Conservation (phyloP, 73 alveolate species). For the Strombidium stylifer region DNA sequence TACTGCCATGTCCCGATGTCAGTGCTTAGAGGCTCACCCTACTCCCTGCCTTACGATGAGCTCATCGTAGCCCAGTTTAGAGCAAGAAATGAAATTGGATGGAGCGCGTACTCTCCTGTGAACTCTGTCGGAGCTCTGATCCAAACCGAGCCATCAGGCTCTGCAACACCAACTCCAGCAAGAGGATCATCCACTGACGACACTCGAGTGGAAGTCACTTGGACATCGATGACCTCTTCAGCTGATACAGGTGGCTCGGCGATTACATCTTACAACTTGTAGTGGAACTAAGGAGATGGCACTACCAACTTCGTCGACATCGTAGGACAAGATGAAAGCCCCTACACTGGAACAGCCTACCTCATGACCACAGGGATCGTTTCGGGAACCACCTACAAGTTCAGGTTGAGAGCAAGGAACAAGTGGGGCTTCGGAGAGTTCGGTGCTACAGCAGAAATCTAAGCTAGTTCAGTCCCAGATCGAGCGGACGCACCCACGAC, state of each 20-base stretch:
- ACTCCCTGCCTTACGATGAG: slow-evolving; percentile 1
- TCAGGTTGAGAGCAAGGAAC: slow-evolving; percentile 41
- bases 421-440: slow-evolving; percentile 54
- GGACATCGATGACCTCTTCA: slow-evolving; percentile 16
- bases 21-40: slow-evolving; percentile 23
- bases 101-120: slow-evolving; percentile 24
- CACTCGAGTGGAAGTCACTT: slow-evolving; percentile 1
- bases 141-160: slow-evolving; percentile 21
- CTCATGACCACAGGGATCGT: neutral
- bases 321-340: slow-evolving; percentile 5
- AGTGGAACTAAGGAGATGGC: slow-evolving; percentile 41
- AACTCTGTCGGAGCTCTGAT: slow-evolving; percentile 27
- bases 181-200: slow-evolving; percentile 26
- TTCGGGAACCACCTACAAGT: slow-evolving; percentile 30
- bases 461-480: slow-evolving; percentile 1
- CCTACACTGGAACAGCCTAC: neutral
- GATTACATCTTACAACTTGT: slow-evolving; percentile 35
- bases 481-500: slow-evolving; percentile 8
- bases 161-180: slow-evolving; percentile 4
- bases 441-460: neutral
- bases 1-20: slow-evolving; percentile 41
- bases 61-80: slow-evolving; percentile 7
- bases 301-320: slow-evolving; percentile 4
- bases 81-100: slow-evolving; percentile 42
- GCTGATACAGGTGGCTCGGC: slow-evolving; percentile 34